Evolutionary conservation across 768 basidiomycete genomes (phyloP).

Genomic region (Tylopilus felleus): DNA sequence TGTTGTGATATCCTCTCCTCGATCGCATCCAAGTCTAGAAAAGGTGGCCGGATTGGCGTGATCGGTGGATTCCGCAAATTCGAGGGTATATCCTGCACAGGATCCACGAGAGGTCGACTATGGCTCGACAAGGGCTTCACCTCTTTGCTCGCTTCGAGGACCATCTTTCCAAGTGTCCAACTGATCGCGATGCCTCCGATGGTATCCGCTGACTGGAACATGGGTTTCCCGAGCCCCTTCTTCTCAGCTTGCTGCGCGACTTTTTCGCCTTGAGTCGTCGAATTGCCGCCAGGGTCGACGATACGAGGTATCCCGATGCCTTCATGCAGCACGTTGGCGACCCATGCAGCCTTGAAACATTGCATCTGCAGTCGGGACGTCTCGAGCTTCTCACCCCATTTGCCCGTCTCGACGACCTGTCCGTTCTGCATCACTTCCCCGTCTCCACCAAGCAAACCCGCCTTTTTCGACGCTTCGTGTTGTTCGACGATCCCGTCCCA

Average conservation of each 20-base stretch:
- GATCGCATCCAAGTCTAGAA: slow-evolving; percentile 54
- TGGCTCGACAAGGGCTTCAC: slow-evolving; percentile 49
- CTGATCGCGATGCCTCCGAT: slow-evolving; percentile 91
- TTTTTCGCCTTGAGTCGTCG: slow-evolving; percentile 62
- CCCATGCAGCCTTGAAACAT: slow-evolving; percentile 99
- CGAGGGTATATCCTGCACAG: slow-evolving; percentile 62
- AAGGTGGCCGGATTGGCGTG: slow-evolving; percentile 61
- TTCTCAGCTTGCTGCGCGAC: slow-evolving; percentile 71
- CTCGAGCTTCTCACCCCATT: slow-evolving; percentile 76
- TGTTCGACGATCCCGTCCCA: slow-evolving; percentile 75
- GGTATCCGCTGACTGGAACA: slow-evolving; percentile 93
- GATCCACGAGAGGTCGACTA: slow-evolving; percentile 64
- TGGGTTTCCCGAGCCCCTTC: slow-evolving; percentile 78
- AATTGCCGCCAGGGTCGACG: slow-evolving; percentile 80
- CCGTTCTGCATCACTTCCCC: slow-evolving; percentile 63
- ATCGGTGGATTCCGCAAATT: slow-evolving; percentile 47
- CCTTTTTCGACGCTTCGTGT: slow-evolving; percentile 53
- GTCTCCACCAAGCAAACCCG: slow-evolving; percentile 52
- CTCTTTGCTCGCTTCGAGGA: slow-evolving; percentile 92
- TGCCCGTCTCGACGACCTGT: slow-evolving; percentile 56
- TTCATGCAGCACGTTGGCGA: slow-evolving; percentile 93
- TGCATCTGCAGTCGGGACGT: slow-evolving; percentile 89
- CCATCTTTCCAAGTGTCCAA: slow-evolving; percentile 99
- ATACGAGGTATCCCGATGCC: slow-evolving; percentile 94
- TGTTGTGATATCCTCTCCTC: slow-evolving; percentile 67